phyloP scores from a whole-genome alignment of 139 green algal species.

The Micromonas pusilla region DNA sequence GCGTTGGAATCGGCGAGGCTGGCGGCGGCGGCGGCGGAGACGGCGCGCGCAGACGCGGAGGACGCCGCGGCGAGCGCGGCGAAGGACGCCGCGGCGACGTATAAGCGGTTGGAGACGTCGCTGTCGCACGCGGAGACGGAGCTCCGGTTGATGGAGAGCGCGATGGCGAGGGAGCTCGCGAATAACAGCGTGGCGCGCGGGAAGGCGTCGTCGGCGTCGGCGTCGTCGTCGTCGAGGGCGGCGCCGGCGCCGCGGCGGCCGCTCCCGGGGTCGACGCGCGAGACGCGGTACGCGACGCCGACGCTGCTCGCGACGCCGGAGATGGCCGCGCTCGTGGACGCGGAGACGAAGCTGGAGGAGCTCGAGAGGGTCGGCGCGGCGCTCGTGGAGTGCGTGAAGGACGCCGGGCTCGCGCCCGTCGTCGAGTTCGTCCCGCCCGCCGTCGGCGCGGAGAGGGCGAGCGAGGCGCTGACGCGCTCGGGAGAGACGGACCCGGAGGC shows the following conservation, averaged over 20 bases:
- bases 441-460: no score
- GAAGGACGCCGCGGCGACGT: background rate
- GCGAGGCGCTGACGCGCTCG: no score
- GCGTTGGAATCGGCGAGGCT: background rate
- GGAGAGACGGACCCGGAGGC: no score
- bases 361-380: background rate
- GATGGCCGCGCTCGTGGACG: no score
- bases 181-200: no score
- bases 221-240: no score
- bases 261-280: no score
- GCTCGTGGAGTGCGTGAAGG: background rate
- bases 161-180: background rate
- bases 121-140: background rate
- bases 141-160: background rate
- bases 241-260: no score
- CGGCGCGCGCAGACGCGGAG: background rate
- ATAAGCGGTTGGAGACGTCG: background rate
- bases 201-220: no score
- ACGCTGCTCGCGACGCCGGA: no score
- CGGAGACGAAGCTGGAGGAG: background rate
- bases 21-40: background rate
- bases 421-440: no score
- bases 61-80: background rate
- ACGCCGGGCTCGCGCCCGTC: background rate
- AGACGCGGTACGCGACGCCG: no score